Base-by-base conservation (phyloP, 441 rosid species). In the Hura crepitans region DNA sequence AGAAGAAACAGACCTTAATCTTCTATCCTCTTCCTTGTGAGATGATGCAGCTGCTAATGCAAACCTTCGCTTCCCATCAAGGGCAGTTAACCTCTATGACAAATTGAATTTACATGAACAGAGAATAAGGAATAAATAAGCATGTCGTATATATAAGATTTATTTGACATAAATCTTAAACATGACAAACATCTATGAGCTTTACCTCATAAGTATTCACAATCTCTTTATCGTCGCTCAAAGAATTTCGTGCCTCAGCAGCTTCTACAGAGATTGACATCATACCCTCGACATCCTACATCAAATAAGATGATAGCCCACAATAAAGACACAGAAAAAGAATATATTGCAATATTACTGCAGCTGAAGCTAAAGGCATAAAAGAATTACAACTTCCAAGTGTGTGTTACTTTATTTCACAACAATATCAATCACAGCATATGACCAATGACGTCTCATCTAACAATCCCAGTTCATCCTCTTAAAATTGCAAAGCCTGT, bases 261-360 rank as follows among this genome's bases (percentile, higher is more conserved):
- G 98, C 98, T 87, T 96, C 99, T 72, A 88, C 95, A 58, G 99
- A 96, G 72, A 96, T 96, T 28, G 99, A 96, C 98, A 96, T 88
- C 99, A 96, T 96, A 78, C 99, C 98, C 81, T 96, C 98, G 67
- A 93, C 91, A 86, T 93, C 99, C 98, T 93, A 80, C 61, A 77
- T 68, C 51, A 49, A 62, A 66, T 55, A 71, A 72, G 68, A 69
- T 33, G 66, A 30, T 72, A 51, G 25, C 22, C 31, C 72, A 66
- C 14, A 33, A 68, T 58, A 57, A 30, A 47, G 4, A 54, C 20
- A 54, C 39, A 59, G 33, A 42, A 62, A 66, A 27, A 46, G 4
- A 51, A 67, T 61, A 51, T 7, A 59, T 58, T n/a, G 47, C 22
- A 68, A 58, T 2, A 1, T 47, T 49, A 70, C 14, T 53, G 58